Base-by-base conservation (phyloP, 2,329 filamentous ascomycete species). In the Hypoxylon sp. region DNA sequence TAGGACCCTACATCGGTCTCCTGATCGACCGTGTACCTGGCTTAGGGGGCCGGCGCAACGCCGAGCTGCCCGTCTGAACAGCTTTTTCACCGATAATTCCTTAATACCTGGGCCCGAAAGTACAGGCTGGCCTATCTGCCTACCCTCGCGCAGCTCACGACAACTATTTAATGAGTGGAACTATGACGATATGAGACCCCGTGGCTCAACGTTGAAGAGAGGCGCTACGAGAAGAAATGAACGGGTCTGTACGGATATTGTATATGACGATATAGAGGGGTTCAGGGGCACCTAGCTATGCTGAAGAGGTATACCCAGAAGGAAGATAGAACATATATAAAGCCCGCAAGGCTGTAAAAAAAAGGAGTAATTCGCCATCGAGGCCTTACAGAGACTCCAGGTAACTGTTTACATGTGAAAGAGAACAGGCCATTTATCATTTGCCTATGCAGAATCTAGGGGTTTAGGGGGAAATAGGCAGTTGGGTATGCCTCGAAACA, bases 1-100 rank as follows among this genome's bases (percentile, higher is more conserved):
- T 98, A 4, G 94, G 94, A 3, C 91, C 93, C 3, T 96, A 93
- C 69, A 89, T 97, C 70, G 90, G 91, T 56, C 78, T 84, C 65
- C 82, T 81, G 2, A 81, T 96, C 61, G 91, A 96, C 72, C 85
- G 87, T 66, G 72, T 86, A 2, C 60, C 60, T 63, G 88, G 90
- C 0, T 77, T 91, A 31, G 86, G 53, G 6, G 41, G 65, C 4
- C 81, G 88, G 68, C 84, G 88, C 66, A 93, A 92, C 70, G 84
- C 86, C 31, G 90, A 95, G 70, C 75, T 96, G 68, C 91, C 89
- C 41, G 91, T 93, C 64, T 93, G 78, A 84, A 48, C 20, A 1
- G 10, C 9, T n/a, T 11, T n/a, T 18, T 10, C 11, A 11, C n/a
- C n/a, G 17, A 37, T 38, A 31, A 40, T 33, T 20, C 33, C 47